A percentile compares a stretch with the other conserved stretches of the same genome.
These are phyloP conservation scores for Tylopilus plumbeoviolaceoides DNA, from an alignment of 768 basidiomycete species.

Conservation along the genomic window DNA sequence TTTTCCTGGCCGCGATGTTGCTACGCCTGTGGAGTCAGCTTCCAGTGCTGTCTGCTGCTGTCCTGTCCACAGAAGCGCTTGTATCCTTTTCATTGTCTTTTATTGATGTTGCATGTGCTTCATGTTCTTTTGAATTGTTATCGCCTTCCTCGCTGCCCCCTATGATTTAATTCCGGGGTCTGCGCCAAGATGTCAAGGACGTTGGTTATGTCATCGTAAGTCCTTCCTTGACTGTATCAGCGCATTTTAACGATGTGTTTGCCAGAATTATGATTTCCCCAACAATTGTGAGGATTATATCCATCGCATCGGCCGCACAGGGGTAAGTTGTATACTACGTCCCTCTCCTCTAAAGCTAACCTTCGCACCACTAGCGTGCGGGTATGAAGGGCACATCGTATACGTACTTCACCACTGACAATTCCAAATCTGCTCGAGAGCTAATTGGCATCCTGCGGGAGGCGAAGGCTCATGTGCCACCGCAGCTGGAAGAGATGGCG, in stretches of 20 bases:
- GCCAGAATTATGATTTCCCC: constrained; percentile 93
- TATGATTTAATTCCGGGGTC: constrained; percentile 29
- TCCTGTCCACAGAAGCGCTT: constrained; percentile 32
- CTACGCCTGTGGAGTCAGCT: constrained; percentile 17
- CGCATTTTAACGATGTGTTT: constrained; percentile 5
- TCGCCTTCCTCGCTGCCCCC: constrained; percentile 15
- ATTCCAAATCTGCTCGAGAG: constrained; percentile 91
- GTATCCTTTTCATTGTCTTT: constrained; percentile 22
- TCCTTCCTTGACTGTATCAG: constrained; percentile 16
- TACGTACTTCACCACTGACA: constrained; percentile 97
- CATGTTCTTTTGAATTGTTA: constrained; percentile 22
- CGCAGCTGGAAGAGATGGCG: constrained; percentile 91
- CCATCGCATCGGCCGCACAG: constrained; percentile 97
- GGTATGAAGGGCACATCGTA: constrained; percentile 89
- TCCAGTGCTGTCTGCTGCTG: constrained; percentile 17
- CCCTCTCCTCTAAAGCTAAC: background rate
- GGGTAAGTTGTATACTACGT: constrained; percentile 44
- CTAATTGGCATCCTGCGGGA: constrained; percentile 82
- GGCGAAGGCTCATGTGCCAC: constrained; percentile 80
- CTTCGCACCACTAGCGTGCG: constrained; percentile 57
- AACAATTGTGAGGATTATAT: constrained; percentile 99
- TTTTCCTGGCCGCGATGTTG: constrained; percentile 25
- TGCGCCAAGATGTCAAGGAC: constrained; percentile 90
- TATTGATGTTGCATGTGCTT: constrained; percentile 35
- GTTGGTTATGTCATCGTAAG: constrained; percentile 94